Conservation (phyloP, 106 monocot species). For the Phalaenopsis equestris region DNA sequence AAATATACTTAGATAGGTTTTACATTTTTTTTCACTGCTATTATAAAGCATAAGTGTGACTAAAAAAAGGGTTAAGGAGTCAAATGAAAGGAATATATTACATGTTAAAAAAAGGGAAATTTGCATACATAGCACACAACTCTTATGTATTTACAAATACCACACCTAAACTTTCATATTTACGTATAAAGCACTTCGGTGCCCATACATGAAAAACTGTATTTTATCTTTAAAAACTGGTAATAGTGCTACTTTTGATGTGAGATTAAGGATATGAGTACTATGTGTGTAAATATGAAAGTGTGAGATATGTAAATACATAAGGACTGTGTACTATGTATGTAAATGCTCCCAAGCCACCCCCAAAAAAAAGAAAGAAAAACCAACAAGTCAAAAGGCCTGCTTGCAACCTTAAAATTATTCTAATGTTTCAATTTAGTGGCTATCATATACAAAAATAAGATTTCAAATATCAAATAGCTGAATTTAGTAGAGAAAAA, state of each 20-base stretch:
- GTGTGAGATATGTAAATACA: too few relatives aligned
- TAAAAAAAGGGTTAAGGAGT: not conserved
- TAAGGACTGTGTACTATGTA: too few relatives aligned
- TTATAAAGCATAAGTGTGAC: not conserved
- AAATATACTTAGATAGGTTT: not conserved
- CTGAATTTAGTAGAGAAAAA: not conserved
- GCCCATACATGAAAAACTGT: too few relatives aligned
- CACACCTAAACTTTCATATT: too few relatives aligned
- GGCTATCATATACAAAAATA: not conserved
- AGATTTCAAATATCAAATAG: not conserved
- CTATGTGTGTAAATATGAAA: too few relatives aligned
- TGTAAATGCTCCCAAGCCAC: too few relatives aligned
- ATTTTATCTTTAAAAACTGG: too few relatives aligned
- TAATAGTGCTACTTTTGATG: too few relatives aligned
- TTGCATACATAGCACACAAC: too few relatives aligned
- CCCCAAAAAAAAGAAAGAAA: not conserved
- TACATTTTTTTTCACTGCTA: not conserved
- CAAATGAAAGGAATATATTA: not conserved
- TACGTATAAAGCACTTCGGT: too few relatives aligned
- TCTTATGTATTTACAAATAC: too few relatives aligned
- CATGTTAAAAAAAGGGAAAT: not conserved
- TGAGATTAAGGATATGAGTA: too few relatives aligned
- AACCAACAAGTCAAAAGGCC: not conserved
- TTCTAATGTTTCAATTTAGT: not conserved
- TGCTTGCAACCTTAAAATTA: not conserved